phyloP scores from a whole-genome alignment of 306 rosid genomes.

The Quercus cerris region DNA sequence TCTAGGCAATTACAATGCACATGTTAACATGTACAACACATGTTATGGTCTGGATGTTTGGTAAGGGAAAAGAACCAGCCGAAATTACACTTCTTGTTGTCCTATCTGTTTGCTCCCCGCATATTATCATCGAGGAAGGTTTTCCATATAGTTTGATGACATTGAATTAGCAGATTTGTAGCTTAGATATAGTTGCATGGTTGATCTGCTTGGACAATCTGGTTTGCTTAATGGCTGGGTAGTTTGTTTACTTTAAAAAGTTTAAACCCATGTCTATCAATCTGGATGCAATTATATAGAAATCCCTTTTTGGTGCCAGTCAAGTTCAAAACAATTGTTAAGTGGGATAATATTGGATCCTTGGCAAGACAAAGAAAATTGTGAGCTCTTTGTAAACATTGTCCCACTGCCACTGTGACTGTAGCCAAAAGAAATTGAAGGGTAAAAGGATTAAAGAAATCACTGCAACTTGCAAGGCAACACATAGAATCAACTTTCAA shows the following conservation, averaged over 20 bases:
- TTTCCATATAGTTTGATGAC: too few relatives aligned
- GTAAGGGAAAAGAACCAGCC: too few relatives aligned
- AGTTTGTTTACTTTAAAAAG: not conserved
- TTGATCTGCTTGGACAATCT: not conserved
- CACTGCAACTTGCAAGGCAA: not conserved
- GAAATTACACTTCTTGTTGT: too few relatives aligned
- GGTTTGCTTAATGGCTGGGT: not conserved
- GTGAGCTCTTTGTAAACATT: not conserved
- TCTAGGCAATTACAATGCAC: too few relatives aligned
- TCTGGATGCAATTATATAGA: not conserved
- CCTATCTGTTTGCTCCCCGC: too few relatives aligned
- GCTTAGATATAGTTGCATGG: not conserved
- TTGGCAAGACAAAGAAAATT: not conserved
- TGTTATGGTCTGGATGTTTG: too few relatives aligned
- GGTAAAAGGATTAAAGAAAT: not conserved
- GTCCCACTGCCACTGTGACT: not conserved
- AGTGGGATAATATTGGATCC: not conserved
- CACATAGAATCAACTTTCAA: not conserved
- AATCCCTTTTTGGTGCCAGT: not conserved
- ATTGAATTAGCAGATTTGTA: not conserved
- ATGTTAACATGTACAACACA: too few relatives aligned
- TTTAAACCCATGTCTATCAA: not conserved
- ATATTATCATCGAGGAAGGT: too few relatives aligned
- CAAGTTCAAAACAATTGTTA: not conserved
- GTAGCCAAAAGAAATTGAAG: not conserved